Conservation (phyloP, 306 rosid species). For the Myrica gale region DNA sequence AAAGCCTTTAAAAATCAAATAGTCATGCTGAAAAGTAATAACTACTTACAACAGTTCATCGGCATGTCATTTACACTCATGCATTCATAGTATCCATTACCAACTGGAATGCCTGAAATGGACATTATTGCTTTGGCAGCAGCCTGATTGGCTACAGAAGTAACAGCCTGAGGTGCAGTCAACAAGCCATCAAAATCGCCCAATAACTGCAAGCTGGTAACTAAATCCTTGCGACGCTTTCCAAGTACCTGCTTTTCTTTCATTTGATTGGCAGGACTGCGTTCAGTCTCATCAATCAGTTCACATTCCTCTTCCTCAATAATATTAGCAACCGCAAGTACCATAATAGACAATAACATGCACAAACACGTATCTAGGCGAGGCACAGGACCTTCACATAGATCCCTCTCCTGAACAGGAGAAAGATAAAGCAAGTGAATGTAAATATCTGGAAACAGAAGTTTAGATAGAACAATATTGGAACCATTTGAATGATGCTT, state of each 20-base stretch:
- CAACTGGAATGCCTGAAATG: slow-evolving; percentile 57
- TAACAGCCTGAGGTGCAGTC: slow-evolving; percentile 63
- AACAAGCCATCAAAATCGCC: slow-evolving; percentile 70
- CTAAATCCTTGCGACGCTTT: slow-evolving; percentile 61
- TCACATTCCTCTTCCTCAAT: slow-evolving; percentile 88
- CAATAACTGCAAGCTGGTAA: slow-evolving; percentile 69
- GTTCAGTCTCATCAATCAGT: slow-evolving; percentile 59
- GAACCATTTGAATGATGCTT: slow-evolving; percentile 8
- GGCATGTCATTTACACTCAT: slow-evolving; percentile 58
- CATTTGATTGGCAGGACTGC: slow-evolving; percentile 46
- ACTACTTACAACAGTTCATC: slow-evolving; percentile 63
- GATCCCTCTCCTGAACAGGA: slow-evolving; percentile 71
- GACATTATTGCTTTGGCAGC: slow-evolving; percentile 78
- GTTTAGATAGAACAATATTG: background rate
- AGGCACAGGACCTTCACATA: slow-evolving; percentile 72
- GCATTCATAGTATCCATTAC: slow-evolving; percentile 47
- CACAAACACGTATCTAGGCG: slow-evolving; percentile 80
- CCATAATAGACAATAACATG: slow-evolving; percentile 70
- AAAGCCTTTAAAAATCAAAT: slow-evolving; percentile 23
- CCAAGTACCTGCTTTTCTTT: slow-evolving; percentile 52
- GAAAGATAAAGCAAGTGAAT: slow-evolving; percentile 8
- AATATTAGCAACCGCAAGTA: slow-evolving; percentile 59
- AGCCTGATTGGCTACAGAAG: slow-evolving; percentile 76
- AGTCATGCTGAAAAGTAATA: slow-evolving; percentile 26
- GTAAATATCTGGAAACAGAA: slow-evolving; percentile 1